Evolutionary conservation across 192 early-diverging fungal species (phyloP), one percentile per base, ranked within the genome.

Genomic region (Backusella australiensis): DNA sequence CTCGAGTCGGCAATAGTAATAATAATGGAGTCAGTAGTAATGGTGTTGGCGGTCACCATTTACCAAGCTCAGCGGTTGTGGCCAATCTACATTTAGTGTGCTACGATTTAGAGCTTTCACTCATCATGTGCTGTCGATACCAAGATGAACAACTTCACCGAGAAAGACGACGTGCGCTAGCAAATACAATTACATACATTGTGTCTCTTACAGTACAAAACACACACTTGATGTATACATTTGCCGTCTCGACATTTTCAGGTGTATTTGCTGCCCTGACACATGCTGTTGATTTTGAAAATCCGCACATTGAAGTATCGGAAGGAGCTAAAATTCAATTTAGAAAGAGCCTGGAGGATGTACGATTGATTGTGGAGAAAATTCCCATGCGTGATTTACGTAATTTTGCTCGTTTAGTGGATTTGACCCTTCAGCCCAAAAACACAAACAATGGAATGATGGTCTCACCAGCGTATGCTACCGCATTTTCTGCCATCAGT

Each of bases 81-180:
- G 66, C 82, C 14, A 77, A 75, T 56, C 71, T 83, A 19, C 82
- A 83, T 41, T 46, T 83, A 0, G 29, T 80, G 4, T 80, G 67
- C 29, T 77, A 80, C 56, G 73, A 77, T 42, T 63, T 83, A 21
- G 78, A 79, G 49, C 67, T 79, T 12, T 74, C 75, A 12, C 53
- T 83, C 12, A 46, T 79, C n/a, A 65, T 63, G 38, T 78, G 76
- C 44, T 78, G 73, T 42, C 69, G 73, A 11, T 69, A 74, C 3
- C 76, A 81, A 38, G 66, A 65, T 32, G 76, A 74, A 59, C 73
- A 77, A 19, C 21, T 74, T 14, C 69, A 78, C 7, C 34, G 73
- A 29, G 67, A 74, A 12, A 68, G 73, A 67, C 72, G 76, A 42
- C 66, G 76, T 6, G 35, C 76, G 17, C 36, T 81, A 35, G 80